phyloP scores from a whole-genome alignment of 176 grass and related monocot species.

The maize (Zea mays) region Zm-B73-REFERENCE-NAM-5.0 NC_050101.1:118973001-118973500 shows the following conservation, averaged over 20 bases:
- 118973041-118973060: neutral
- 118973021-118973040: neutral
- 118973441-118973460: neutral
- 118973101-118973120: neutral
- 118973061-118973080: neutral
- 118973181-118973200: neutral
- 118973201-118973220: neutral
- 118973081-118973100: neutral
- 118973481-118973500: too few species aligned
- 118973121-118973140: neutral
- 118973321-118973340: constrained; percentile 12
- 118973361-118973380: neutral
- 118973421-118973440: neutral
- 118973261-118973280: neutral
- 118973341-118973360: neutral
- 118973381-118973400: neutral
- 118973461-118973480: neutral
- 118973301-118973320: neutral
- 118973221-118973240: neutral
- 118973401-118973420: neutral
- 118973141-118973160: neutral
- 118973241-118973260: neutral
- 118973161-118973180: neutral
- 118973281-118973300: constrained; percentile 1
- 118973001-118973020: too few species aligned